A percentile compares a stretch with the other conserved stretches of the same genome.
Conservation (phyloP, 1,139 yeast species). For the Hansenula sp. region DNA sequence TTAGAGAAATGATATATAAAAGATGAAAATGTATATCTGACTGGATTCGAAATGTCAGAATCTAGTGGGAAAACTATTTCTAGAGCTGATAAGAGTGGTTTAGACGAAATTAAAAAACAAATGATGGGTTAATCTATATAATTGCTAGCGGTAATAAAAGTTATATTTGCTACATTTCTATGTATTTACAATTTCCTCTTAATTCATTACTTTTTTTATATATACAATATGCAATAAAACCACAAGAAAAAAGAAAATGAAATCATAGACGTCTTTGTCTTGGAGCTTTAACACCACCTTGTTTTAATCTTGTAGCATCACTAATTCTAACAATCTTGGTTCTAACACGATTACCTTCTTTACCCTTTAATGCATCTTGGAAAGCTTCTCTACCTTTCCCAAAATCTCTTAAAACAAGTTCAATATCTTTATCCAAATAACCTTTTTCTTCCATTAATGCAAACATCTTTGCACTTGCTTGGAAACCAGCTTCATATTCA, state of each 20-base stretch:
- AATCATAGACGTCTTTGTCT: conserved; percentile 70
- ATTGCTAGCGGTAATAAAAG: too few relatives aligned
- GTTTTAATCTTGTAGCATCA: conserved; percentile 77
- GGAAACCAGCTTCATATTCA: conserved; percentile 94
- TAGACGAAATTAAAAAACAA: too few relatives aligned
- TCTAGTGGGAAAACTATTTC: too few relatives aligned
- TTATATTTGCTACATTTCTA: too few relatives aligned
- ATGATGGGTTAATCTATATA: too few relatives aligned
- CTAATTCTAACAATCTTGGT: conserved; percentile 62
- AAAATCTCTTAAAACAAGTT: conserved; percentile 71
- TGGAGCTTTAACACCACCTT: conserved; percentile 91
- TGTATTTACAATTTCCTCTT: too few relatives aligned
- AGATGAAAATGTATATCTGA: too few relatives aligned
- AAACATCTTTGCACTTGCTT: conserved; percentile 72
- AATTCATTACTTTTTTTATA: neutral
- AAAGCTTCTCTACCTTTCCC: conserved; percentile 92
- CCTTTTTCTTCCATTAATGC: conserved; percentile 60
- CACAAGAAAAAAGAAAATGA: neutral
- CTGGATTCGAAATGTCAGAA: too few relatives aligned
- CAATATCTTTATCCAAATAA: conserved; percentile 54
- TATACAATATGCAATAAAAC: neutral
- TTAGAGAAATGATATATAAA: too few relatives aligned
- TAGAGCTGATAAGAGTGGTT: too few relatives aligned
- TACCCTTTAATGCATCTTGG: conserved; percentile 77
- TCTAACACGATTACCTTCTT: conserved; percentile 74